Evolutionary conservation across 208 protist genomes (phyloP).

Genomic region (Leptomonas pyrrhocoris): DNA sequence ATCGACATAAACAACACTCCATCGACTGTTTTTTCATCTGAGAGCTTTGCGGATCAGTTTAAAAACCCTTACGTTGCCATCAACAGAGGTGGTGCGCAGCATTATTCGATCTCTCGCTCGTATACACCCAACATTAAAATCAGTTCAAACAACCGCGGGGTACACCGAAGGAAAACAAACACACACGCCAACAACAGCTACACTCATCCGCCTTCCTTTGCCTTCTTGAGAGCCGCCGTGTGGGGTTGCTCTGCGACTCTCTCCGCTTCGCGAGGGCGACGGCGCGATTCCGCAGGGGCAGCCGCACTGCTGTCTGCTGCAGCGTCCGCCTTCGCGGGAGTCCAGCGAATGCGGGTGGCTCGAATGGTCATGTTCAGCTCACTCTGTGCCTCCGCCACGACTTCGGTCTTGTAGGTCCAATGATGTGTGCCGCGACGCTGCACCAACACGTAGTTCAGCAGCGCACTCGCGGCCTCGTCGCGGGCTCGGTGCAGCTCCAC

Average conservation of each 20-base stretch:
- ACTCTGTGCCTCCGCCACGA: slow-evolving; percentile 53
- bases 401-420: slow-evolving; percentile 52
- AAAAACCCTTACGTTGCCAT: too few relatives aligned
- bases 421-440: slow-evolving; percentile 43
- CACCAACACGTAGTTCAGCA: slow-evolving; percentile 34
- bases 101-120: too few relatives aligned
- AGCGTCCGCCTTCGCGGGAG: neutral
- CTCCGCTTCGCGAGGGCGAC: slow-evolving; percentile 14
- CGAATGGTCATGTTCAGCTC: slow-evolving; percentile 74
- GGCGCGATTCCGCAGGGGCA: slow-evolving; percentile 3
- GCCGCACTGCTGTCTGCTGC: neutral
- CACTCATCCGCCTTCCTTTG: neutral
- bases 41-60: too few relatives aligned
- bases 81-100: too few relatives aligned
- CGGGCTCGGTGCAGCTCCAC: slow-evolving; percentile 17
- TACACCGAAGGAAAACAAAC: neutral
- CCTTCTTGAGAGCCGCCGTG: neutral
- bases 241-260: neutral
- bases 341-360: slow-evolving; percentile 72
- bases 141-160: too few relatives aligned
- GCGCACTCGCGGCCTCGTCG: slow-evolving; percentile 21
- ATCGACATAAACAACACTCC: too few relatives aligned
- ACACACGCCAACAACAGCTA: neutral
- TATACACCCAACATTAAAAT: too few relatives aligned
- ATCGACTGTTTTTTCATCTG: too few relatives aligned